phyloP scores from a whole-genome alignment of 257 asterid genomes.

The Nicotiana attenuata region DNA sequence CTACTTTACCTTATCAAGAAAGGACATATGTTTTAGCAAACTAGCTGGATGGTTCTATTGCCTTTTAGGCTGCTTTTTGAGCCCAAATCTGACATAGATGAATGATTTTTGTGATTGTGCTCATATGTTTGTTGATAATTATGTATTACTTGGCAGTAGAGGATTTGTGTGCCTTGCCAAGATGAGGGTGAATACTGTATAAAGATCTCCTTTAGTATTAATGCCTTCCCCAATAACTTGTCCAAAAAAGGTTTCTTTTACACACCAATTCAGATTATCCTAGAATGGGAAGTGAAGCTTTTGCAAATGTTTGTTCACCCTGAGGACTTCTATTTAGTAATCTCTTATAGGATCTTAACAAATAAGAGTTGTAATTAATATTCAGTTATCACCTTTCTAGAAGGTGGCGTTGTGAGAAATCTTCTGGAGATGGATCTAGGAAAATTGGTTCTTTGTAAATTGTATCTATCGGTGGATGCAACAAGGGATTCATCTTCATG shows the following conservation, averaged over 20 bases:
- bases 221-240: too few relatives aligned
- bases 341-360: background rate
- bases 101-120: background rate
- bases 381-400: conserved; percentile 1
- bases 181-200: background rate
- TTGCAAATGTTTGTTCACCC: background rate
- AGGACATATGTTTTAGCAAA: background rate
- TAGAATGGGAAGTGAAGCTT: background rate
- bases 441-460: background rate
- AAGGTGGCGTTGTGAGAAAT: background rate
- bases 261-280: background rate
- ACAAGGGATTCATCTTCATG: background rate
- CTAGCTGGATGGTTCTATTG: background rate
- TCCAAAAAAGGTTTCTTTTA: background rate
- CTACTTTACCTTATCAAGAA: background rate
- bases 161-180: background rate
- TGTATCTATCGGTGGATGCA: background rate
- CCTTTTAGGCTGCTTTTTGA: background rate
- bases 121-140: too few relatives aligned
- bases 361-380: background rate
- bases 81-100: background rate
- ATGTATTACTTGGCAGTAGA: background rate
- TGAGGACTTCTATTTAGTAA: background rate
- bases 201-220: background rate
- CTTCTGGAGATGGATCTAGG: background rate